phyloP scores from a whole-genome alignment of 805 yeast species.

The Zygosaccharomyces lentus region DNA sequence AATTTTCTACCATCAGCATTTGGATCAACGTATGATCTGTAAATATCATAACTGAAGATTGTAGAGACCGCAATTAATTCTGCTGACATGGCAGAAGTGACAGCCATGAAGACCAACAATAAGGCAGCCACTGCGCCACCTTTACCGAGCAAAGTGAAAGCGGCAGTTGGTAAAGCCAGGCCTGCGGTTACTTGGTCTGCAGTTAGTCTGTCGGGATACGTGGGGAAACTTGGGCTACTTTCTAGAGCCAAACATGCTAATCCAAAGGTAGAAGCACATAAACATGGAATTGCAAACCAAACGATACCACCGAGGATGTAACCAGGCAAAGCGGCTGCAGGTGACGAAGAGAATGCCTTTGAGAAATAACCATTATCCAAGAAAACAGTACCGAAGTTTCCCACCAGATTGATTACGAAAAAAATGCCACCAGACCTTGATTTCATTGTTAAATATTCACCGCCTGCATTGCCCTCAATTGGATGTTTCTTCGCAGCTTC shows the following conservation, averaged over 20 bases:
- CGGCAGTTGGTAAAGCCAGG: slow-evolving; percentile 61
- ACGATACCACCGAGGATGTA: slow-evolving; percentile 84
- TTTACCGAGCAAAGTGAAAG: slow-evolving; percentile 76
- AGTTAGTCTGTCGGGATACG: slow-evolving; percentile 65
- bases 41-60: slow-evolving; percentile 79
- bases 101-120: slow-evolving; percentile 83
- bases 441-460: slow-evolving; percentile 84
- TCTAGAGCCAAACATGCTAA: slow-evolving; percentile 77
- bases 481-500: slow-evolving; percentile 59
- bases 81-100: slow-evolving; percentile 87
- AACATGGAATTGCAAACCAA: slow-evolving; percentile 88
- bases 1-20: slow-evolving; percentile 69
- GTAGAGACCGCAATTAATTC: slow-evolving; percentile 87
- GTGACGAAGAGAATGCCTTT: slow-evolving; percentile 82
- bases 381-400: slow-evolving; percentile 86
- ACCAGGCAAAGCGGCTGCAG: slow-evolving; percentile 82
- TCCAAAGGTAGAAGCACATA: slow-evolving; percentile 81
- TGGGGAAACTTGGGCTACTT: slow-evolving; percentile 66
- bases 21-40: slow-evolving; percentile 76
- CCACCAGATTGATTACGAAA: slow-evolving; percentile 81
- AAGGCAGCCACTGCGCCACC: slow-evolving; percentile 86
- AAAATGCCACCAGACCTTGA: slow-evolving; percentile 85
- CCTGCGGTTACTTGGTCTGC: slow-evolving; percentile 77
- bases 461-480: slow-evolving; percentile 73
- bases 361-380: slow-evolving; percentile 86